Percentiles rank a stretch among this genome's conserved stretches.
phyloP scores from a whole-genome alignment of 177 flowering plant species.

The Tripterygium wilfordii region DNA sequence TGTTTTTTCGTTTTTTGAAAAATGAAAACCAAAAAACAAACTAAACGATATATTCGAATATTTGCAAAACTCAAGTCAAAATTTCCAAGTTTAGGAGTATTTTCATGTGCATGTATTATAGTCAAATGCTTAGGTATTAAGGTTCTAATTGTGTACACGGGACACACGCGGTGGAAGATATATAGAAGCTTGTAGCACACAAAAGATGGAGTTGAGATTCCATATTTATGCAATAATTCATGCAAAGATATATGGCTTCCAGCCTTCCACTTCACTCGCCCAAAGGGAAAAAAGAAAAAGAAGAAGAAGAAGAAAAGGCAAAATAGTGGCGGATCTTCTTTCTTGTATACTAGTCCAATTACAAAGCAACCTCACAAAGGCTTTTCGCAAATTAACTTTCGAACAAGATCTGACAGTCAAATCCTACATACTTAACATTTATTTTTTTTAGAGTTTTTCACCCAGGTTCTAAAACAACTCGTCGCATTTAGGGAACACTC shows the following conservation, averaged over 20 bases:
- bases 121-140: constrained; percentile 22
- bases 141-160: constrained; percentile 23
- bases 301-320: background rate
- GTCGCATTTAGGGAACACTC: too few species aligned
- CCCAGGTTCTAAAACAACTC: too few species aligned
- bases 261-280: background rate
- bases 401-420: constrained; percentile 13
- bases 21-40: too few species aligned
- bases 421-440: too few species aligned
- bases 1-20: too few species aligned
- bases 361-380: too few species aligned
- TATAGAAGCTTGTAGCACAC: constrained; percentile 23
- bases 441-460: too few species aligned
- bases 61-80: background rate
- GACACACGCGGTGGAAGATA: constrained; percentile 12
- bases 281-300: constrained; percentile 9
- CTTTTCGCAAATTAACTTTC: too few species aligned
- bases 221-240: constrained; percentile 18
- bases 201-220: constrained; percentile 32
- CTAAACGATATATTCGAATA: too few species aligned
- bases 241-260: constrained; percentile 7
- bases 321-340: constrained; percentile 10
- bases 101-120: background rate
- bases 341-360: constrained; percentile 6
- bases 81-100: background rate